Percentiles rank a stretch among this genome's conserved stretches.
Evolutionary conservation across 352 stramenopile species (phyloP).

Genomic region (Bremia lactucae): DNA sequence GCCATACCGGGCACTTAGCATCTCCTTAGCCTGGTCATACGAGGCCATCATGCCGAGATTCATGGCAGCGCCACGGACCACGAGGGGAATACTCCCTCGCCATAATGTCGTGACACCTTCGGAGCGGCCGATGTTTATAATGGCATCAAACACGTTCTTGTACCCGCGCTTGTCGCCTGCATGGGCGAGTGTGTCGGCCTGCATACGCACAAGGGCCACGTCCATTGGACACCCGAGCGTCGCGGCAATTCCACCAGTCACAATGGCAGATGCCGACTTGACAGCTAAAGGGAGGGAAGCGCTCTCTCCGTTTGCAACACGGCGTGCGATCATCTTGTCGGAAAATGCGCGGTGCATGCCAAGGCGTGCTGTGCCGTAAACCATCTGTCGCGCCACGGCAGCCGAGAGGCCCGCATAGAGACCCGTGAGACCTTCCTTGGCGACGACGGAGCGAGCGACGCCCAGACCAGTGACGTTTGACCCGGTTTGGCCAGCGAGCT

Average conservation of each 20-base stretch:
- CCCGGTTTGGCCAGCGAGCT: conserved; percentile 74
- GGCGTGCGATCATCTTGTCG: conserved; percentile 61
- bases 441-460: conserved; percentile 71
- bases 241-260: conserved; percentile 84
- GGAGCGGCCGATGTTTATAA: conserved; percentile 78
- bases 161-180: conserved; percentile 91
- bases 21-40: conserved; percentile 97
- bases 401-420: conserved; percentile 81
- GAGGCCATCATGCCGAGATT: conserved; percentile 99
- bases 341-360: conserved; percentile 80
- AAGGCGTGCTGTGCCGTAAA: conserved; percentile 76
- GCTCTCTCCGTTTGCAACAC: conserved; percentile 58
- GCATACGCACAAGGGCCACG: conserved; percentile 95
- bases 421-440: conserved; percentile 66
- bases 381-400: conserved; percentile 75
- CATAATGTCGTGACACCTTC: conserved; percentile 87
- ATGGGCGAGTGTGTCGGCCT: conserved; percentile 92
- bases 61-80: conserved; percentile 96
- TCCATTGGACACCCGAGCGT: conserved; percentile 97
- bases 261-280: conserved; percentile 68
- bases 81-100: conserved; percentile 86
- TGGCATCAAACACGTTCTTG: conserved; percentile 97
- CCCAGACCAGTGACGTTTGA: conserved; percentile 61
- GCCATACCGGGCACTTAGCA: conserved; percentile 58
- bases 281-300: conserved; percentile 56